A percentile compares a stretch with the other conserved stretches of the same genome.
These are phyloP conservation scores for Henckelia pumila DNA, from an alignment of 257 asterid species.

Conservation along the genomic window DNA sequence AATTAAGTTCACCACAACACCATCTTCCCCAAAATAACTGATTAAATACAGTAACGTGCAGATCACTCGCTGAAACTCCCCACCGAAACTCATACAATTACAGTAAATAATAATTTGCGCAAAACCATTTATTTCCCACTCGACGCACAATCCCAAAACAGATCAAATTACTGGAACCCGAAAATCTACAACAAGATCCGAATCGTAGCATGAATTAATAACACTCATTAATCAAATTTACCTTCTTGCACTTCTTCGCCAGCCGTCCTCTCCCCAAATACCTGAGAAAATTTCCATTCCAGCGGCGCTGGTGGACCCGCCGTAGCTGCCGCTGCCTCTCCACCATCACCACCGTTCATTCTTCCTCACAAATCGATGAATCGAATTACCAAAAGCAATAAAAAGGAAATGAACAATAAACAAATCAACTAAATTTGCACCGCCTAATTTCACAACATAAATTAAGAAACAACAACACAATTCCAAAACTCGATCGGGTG, in stretches of 20 bases:
- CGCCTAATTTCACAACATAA: background rate
- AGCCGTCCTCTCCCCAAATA: background rate
- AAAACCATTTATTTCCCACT: slow-evolving; percentile 24
- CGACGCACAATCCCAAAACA: slow-evolving; percentile 25
- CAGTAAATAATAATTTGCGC: slow-evolving; percentile 13
- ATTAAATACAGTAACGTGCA: slow-evolving; percentile 31
- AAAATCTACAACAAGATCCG: slow-evolving; percentile 48
- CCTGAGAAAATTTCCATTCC: background rate
- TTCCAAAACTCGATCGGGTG: background rate
- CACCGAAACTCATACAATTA: slow-evolving; percentile 7
- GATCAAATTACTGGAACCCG: slow-evolving; percentile 36
- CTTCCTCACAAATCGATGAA: background rate
- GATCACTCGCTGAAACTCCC: slow-evolving; percentile 33
- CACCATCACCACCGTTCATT: background rate
- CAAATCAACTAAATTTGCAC: background rate
- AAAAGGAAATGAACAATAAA: background rate
- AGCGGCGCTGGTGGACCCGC: slow-evolving; percentile 4
- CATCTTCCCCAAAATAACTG: background rate
- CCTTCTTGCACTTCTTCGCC: background rate
- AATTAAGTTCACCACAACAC: background rate
- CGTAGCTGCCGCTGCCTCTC: background rate
- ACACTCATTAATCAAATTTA: background rate
- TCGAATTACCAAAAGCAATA: background rate
- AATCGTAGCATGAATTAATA: slow-evolving; percentile 11
- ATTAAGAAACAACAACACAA: background rate